Evolutionary conservation across 176 grass and related monocot species (phyloP), one percentile per base, ranked within the genome.

Genomic region (Olyra latifolia): DNA sequence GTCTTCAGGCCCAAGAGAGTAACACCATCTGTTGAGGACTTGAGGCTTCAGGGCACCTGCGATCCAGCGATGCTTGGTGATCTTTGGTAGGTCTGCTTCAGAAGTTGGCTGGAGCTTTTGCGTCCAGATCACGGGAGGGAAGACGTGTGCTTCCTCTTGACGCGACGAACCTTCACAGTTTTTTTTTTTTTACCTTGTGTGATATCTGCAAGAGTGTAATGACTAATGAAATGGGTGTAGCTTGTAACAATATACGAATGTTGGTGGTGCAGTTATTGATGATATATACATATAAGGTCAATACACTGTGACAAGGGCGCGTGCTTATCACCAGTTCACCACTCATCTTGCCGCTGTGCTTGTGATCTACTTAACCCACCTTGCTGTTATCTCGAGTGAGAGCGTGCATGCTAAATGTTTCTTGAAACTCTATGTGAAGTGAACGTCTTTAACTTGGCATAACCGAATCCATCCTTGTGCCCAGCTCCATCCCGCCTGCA

Each of bases 61-160:
- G 84, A 67, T 86, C 76, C 68, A 72, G 68, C 47, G 38, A 86
- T 74, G 70, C 70, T 60, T 81, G 61, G 43, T 79, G 74, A 44
- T 62, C 54, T 72, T 13, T 49, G 29, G 43, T 50, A 59, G 62
- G 73, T 70, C 20, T 48, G 74, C 73, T 77, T 85, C 82, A 85
- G 44, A 78, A 71, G 32, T 54, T 78, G 23, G 29, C 29, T 79
- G 57, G 62, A 62, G 74, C 32, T 16, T 40, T 45, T 35, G 75
- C 66, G 56, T 64, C 75, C 83, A 79, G 56, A 49, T 79, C 66
- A 71, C 44, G 67, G 30, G 83, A 41, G 67, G 56, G n/a, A 24
- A 28, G 73, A 8, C 75, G 55, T 66, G 46, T n/a, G 68, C 38
- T 64, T 72, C 44, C 1, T 43, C 10, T 54, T 10, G 57, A 73